Evolutionary conservation across 768 basidiomycete species (phyloP).

Genomic region (Termitomyces sp.): DNA sequence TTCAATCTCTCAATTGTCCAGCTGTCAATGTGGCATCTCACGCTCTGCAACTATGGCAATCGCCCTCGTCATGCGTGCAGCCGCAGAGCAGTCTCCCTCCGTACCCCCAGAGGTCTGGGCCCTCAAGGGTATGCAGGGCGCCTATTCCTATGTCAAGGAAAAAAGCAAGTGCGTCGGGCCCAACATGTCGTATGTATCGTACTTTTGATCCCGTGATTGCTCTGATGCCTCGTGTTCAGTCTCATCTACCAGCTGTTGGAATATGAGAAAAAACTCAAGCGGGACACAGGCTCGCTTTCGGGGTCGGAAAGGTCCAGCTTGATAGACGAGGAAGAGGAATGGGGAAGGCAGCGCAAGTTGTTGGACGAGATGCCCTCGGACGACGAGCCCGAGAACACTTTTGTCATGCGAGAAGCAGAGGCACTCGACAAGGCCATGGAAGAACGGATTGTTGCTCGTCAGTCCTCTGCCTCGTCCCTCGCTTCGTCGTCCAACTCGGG

Average conservation of each 20-base stretch:
- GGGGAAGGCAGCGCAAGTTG: slow-evolving; percentile 66
- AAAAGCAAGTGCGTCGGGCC: slow-evolving; percentile 88
- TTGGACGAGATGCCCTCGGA: slow-evolving; percentile 57
- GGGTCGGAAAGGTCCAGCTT: slow-evolving; percentile 55
- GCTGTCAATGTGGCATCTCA: slow-evolving; percentile 93
- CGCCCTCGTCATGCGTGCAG: slow-evolving; percentile 92
- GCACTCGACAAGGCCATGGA: slow-evolving; percentile 89
- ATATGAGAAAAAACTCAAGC: slow-evolving; percentile 75
- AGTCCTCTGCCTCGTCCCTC: slow-evolving; percentile 64
- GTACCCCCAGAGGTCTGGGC: slow-evolving; percentile 78
- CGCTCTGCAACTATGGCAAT: slow-evolving; percentile 89
- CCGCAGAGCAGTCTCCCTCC: slow-evolving; percentile 59
- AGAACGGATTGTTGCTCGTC: slow-evolving; percentile 74
- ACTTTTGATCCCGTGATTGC: slow-evolving; percentile 15
- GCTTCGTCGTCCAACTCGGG: slow-evolving; percentile 54
- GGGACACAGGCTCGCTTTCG: slow-evolving; percentile 46
- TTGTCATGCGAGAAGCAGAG: slow-evolving; percentile 74
- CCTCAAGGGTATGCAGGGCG: slow-evolving; percentile 85
- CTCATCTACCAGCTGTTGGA: slow-evolving; percentile 93
- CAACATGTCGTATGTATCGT: slow-evolving; percentile 84
- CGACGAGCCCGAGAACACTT: slow-evolving; percentile 52
- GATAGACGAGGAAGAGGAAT: slow-evolving; percentile 76
- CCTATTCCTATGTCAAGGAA: slow-evolving; percentile 86
- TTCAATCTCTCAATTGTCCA: slow-evolving; percentile 31
- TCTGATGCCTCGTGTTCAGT: slow-evolving; percentile 36